These are phyloP conservation scores for Schizosaccharomyces cryophilus DNA, from an alignment of 805 yeast genomes.

Conservation along the genomic window DNA sequence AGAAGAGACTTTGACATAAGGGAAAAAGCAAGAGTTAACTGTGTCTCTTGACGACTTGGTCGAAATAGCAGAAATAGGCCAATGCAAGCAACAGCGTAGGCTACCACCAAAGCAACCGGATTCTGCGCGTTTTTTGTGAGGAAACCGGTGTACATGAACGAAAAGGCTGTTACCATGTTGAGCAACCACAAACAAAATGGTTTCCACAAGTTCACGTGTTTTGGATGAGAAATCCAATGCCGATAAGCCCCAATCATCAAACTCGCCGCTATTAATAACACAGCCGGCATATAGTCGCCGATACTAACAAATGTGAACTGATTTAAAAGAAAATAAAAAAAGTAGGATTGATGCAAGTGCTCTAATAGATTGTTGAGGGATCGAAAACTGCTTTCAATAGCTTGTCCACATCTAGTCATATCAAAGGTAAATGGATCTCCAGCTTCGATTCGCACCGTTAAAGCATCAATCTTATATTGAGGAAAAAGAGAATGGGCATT, in stretches of 20 bases:
- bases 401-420: slow-evolving; percentile 47
- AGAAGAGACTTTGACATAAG: slow-evolving; percentile 7
- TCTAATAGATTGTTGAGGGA: slow-evolving; percentile 79
- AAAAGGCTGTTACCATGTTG: not conserved
- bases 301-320: slow-evolving; percentile 71
- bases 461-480: slow-evolving; percentile 87
- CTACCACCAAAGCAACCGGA: slow-evolving; percentile 1
- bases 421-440: not conserved
- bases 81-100: too few relatives aligned
- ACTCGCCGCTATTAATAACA: slow-evolving; percentile 41
- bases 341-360: slow-evolving; percentile 90
- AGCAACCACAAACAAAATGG: not conserved
- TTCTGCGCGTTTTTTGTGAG: not conserved
- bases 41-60: slow-evolving; percentile 5
- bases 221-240: slow-evolving; percentile 5
- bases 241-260: slow-evolving; percentile 44
- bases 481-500: slow-evolving; percentile 47
- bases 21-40: slow-evolving; percentile 3
- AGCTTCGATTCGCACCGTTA: slow-evolving; percentile 45
- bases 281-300: slow-evolving; percentile 78
- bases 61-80: not conserved
- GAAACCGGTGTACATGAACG: not conserved
- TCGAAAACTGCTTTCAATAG: slow-evolving; percentile 66
- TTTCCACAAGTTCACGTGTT: not conserved
- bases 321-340: slow-evolving; percentile 62